Conservation (phyloP, 2,329 filamentous ascomycete species). For the Chalaropsis thielavioides region DNA sequence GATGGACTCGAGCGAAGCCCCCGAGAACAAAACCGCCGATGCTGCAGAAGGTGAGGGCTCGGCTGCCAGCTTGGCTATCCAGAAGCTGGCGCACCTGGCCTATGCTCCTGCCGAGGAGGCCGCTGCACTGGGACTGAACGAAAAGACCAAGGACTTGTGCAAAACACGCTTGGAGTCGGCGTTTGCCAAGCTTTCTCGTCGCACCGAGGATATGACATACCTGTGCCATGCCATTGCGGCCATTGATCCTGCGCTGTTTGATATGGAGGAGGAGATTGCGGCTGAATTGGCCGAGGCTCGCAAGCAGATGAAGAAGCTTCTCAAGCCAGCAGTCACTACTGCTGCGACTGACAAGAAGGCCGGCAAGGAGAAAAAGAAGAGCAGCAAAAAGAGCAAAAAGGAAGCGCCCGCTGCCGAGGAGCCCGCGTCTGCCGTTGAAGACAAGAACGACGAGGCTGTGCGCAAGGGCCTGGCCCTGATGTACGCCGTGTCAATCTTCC, state of each 20-base stretch:
- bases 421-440: constrained; percentile 20
- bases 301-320: constrained; percentile 37
- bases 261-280: constrained; percentile 41
- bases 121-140: constrained; percentile 32
- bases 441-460: constrained; percentile 26
- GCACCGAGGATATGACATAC: constrained; percentile 36
- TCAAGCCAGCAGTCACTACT: constrained; percentile 27
- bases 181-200: constrained; percentile 42
- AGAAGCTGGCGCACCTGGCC: constrained; percentile 39
- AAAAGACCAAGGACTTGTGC: constrained; percentile 39
- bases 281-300: constrained; percentile 38
- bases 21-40: constrained; percentile 25
- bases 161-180: constrained; percentile 43
- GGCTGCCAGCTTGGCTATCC: constrained; percentile 31
- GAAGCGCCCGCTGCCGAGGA: not conserved
- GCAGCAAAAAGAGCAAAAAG: constrained; percentile 7
- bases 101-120: constrained; percentile 36
- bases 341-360: constrained; percentile 21
- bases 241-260: constrained; percentile 37
- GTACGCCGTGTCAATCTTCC: constrained; percentile 70
- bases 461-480: constrained; percentile 61
- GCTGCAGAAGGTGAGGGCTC: constrained; percentile 19
- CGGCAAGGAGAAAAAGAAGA: constrained; percentile 1
- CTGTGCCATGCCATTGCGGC: constrained; percentile 41
- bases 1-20: constrained; percentile 28